Evolutionary conservation across 129 eudicot species (phyloP).

Genomic region (Helichrysum umbraculigerum): DNA sequence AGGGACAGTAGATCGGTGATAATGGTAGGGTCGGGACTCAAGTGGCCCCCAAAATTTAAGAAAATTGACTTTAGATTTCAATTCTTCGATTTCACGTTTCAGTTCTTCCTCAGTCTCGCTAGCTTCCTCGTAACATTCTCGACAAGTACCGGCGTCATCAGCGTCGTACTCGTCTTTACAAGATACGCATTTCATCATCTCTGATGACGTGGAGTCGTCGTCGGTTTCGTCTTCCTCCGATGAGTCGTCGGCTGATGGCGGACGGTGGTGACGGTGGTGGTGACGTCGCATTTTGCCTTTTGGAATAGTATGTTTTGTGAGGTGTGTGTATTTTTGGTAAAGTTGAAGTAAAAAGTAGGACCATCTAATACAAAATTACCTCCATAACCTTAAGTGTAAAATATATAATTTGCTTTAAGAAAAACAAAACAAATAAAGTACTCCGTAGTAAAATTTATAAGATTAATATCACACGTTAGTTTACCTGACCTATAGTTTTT

Average conservation of each 20-base stretch:
- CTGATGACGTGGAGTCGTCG: conserved; percentile 10
- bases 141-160: conserved; percentile 85
- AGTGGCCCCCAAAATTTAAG: conserved; percentile 48
- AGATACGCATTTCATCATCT: conserved; percentile 74
- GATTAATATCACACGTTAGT: too few relatives aligned
- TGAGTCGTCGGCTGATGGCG: conserved; percentile 1
- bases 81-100: conserved; percentile 91
- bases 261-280: conserved; percentile 22
- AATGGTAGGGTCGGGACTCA: conserved; percentile 21
- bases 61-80: conserved; percentile 72
- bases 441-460: too few relatives aligned
- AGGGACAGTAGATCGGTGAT: conserved; percentile 27
- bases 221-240: conserved; percentile 17
- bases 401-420: too few relatives aligned
- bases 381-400: too few relatives aligned
- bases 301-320: neutral
- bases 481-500: too few relatives aligned
- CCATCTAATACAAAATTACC: neutral
- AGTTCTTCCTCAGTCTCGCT: conserved; percentile 92
- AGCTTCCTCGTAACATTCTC: conserved; percentile 96
- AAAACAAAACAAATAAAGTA: too few relatives aligned
- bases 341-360: neutral
- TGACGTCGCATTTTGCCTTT: conserved; percentile 28
- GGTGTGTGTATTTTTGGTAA: neutral
- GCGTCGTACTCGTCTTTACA: conserved; percentile 72